Evolutionary conservation across 495 filamentous ascomycete species (phyloP).

Genomic region (Aspergillus sparsus): DNA sequence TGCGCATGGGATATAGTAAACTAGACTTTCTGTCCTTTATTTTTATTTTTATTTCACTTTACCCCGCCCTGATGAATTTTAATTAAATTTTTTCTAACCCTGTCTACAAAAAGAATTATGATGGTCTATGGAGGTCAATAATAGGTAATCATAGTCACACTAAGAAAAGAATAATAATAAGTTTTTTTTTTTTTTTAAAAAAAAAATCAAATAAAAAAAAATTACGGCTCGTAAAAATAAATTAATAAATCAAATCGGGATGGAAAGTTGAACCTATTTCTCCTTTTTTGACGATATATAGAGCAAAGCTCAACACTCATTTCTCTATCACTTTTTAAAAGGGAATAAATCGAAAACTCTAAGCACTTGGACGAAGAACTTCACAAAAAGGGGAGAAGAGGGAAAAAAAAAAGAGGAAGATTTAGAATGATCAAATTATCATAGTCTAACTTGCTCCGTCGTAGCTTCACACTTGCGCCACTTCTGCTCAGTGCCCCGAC

Average conservation of each 20-base stretch:
- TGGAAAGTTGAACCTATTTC: too few relatives aligned
- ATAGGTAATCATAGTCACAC: too few relatives aligned
- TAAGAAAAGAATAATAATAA: neutral
- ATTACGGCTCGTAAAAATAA: neutral
- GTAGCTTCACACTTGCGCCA: constrained; percentile 27
- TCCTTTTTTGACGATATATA: too few relatives aligned
- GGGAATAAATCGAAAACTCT: too few relatives aligned
- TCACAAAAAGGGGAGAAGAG: constrained; percentile 4
- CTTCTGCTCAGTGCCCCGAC: constrained; percentile 27
- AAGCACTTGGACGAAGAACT: neutral
- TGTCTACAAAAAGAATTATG: too few relatives aligned
- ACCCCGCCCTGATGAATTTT: constrained; percentile 24
- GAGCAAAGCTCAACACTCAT: too few relatives aligned
- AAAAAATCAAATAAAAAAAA: neutral
- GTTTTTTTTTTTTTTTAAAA: neutral
- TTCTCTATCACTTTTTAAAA: too few relatives aligned
- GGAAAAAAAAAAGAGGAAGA: constrained; percentile 6
- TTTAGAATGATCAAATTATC: constrained; percentile 5
- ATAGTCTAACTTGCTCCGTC: constrained; percentile 19
- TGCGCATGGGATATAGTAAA: neutral
- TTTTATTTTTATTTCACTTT: constrained; percentile 18
- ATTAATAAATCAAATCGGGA: too few relatives aligned
- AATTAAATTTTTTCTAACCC: constrained; percentile 6
- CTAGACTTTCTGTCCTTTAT: constrained; percentile 14
- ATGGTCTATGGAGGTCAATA: too few relatives aligned